These are phyloP conservation scores for Pholiota adiposa DNA, from an alignment of 1,284 basidiomycete species.

Conservation along the genomic window DNA sequence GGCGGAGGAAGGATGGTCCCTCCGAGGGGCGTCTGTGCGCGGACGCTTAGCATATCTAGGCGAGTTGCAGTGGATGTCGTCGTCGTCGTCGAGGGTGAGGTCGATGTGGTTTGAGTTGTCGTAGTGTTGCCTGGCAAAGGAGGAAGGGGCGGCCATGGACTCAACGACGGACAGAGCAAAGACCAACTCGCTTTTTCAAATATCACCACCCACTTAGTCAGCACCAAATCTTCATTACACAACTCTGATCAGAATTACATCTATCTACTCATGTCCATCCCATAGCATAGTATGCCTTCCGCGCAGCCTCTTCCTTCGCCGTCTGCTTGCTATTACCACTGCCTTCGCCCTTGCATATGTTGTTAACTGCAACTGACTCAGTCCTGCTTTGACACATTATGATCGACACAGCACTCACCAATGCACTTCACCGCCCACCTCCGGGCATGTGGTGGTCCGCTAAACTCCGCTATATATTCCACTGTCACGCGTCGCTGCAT, in stretches of 20 bases:
- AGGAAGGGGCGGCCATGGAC: slow-evolving; percentile 28
- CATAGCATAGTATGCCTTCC: slow-evolving; percentile 69
- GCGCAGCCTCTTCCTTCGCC: slow-evolving; percentile 76
- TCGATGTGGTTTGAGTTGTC: slow-evolving; percentile 55
- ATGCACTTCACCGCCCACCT: slow-evolving; percentile 68
- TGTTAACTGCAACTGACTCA: slow-evolving; percentile 56
- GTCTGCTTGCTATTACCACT: slow-evolving; percentile 66
- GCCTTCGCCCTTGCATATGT: slow-evolving; percentile 66
- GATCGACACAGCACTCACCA: slow-evolving; percentile 43
- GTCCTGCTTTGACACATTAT: not conserved
- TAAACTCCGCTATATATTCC: slow-evolving; percentile 60
- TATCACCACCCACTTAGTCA: slow-evolving; percentile 23
- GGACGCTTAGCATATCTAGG: slow-evolving; percentile 43
- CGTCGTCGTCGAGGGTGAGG: slow-evolving; percentile 65
- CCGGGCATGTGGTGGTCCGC: slow-evolving; percentile 67
- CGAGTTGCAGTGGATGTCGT: slow-evolving; percentile 40
- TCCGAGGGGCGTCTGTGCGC: slow-evolving; percentile 35
- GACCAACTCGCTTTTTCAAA: slow-evolving; percentile 11
- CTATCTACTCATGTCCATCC: slow-evolving; percentile 57
- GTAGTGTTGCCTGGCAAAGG: slow-evolving; percentile 20
- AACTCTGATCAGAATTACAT: slow-evolving; percentile 3
- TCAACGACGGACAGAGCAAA: slow-evolving; percentile 1
- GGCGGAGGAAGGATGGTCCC: slow-evolving; percentile 19
- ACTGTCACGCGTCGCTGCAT: slow-evolving; percentile 63
- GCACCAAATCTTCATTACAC: slow-evolving; percentile 19